Base-by-base conservation (phyloP, 768 basidiomycete genomes). In the Zangia roseola region DNA sequence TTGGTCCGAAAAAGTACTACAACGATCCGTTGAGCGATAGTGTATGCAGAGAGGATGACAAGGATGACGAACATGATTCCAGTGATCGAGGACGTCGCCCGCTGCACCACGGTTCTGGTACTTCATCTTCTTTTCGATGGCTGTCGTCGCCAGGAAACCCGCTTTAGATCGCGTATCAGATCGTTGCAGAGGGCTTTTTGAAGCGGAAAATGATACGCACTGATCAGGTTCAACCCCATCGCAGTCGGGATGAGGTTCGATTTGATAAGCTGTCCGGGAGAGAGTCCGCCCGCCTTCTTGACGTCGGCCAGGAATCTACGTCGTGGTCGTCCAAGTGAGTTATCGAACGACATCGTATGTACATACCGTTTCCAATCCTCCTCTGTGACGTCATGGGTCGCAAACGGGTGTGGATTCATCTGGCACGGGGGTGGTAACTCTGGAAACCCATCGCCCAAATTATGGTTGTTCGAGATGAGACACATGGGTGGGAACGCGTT, bases 1-100 rank as follows among this genome's bases (percentile, higher is more conserved):
- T 71, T 12, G 72, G 74, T 36, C 71, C 69, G 48, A 80, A 80
- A 67, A 78, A 80, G 62, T 72, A 68, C 78, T 79, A 38, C 39
- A 16, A 39, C 30, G 10, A 13, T 1, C 35, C n/a, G 12, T 4
- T 17, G 2, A 19, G 23, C 39, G 16, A 39, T 21, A 5, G 24
- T 4, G 4, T 31, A 9, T 9, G 31, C 13, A 7, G 31, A 31
- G 14, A 6, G 7, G 6, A 31, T 14, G 31, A 16, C n/a, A 30
- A 13, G 14, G 31, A 2, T 34, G 2, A 40, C 19, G 12, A 10
- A 47, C 80, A 34, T 76, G 70, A 49, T 81, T 81, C 80, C 80
- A 81, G 45, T 65, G 62, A 43, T 76, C 74, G 14, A 81, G 59
- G 1, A 76, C 45, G 17, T 77, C 66, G 10, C 67, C 69, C 12